Evolutionary conservation across 495 filamentous ascomycete genomes (phyloP).

Genomic region (Lineolata rhizophorae): DNA sequence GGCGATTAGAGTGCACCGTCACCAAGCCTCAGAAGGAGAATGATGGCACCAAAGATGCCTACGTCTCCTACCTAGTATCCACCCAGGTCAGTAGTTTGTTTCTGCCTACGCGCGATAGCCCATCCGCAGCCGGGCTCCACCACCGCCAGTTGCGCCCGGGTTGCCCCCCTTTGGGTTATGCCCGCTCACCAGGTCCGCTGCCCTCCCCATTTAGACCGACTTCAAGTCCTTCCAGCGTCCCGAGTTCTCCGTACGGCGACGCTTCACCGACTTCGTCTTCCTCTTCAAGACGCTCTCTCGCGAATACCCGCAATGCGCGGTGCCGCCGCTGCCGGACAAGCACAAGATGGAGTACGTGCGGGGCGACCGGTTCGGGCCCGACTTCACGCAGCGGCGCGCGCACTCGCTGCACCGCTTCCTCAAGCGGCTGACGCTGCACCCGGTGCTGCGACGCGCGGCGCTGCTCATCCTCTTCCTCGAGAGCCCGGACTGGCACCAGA

Average conservation of each 20-base stretch:
- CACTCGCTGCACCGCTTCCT: slow-evolving; percentile 87
- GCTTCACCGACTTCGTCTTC: slow-evolving; percentile 95
- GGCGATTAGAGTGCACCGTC: slow-evolving; percentile 65
- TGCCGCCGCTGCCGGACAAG: slow-evolving; percentile 90
- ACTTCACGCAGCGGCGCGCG: slow-evolving; percentile 78
- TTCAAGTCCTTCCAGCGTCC: slow-evolving; percentile 73
- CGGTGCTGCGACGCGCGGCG: slow-evolving; percentile 61
- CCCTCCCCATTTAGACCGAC: slow-evolving; percentile 49
- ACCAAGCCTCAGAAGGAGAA: slow-evolving; percentile 71
- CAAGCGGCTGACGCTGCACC: slow-evolving; percentile 67
- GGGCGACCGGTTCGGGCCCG: slow-evolving; percentile 79
- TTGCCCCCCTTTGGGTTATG: too few species aligned
- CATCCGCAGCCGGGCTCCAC: neutral
- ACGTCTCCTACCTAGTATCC: slow-evolving; percentile 83
- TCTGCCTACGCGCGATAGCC: too few species aligned
- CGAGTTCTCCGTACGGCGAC: slow-evolving; percentile 53
- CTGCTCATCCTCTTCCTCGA: slow-evolving; percentile 81
- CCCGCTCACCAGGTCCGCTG: too few species aligned
- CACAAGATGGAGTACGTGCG: slow-evolving; percentile 97
- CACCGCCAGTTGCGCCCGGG: too few species aligned
- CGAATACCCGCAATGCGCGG: slow-evolving; percentile 78
- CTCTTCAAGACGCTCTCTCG: slow-evolving; percentile 72
- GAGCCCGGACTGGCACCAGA: slow-evolving; percentile 83
- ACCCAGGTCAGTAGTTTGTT: slow-evolving; percentile 65
- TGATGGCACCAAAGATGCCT: slow-evolving; percentile 93